Conservation (phyloP, 2,329 filamentous ascomycete species). For the Gyromitra esculenta region DNA sequence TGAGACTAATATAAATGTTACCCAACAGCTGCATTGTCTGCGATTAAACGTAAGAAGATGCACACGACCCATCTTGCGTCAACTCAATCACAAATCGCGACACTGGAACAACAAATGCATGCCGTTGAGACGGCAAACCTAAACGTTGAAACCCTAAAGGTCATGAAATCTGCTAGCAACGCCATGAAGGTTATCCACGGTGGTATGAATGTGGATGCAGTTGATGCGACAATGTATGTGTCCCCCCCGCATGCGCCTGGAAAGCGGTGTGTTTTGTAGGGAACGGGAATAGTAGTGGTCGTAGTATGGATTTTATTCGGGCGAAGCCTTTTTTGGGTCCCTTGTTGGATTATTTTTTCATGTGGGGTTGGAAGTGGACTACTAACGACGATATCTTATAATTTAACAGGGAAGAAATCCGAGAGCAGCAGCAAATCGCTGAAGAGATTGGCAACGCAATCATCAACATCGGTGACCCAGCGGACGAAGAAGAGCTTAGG, state of each 20-base stretch:
- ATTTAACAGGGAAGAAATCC: conserved; percentile 78
- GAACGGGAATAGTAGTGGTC: not conserved
- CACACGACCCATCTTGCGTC: conserved; percentile 92
- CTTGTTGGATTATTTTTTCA: not conserved
- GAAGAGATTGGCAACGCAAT: conserved; percentile 92
- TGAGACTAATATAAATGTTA: conserved; percentile 35
- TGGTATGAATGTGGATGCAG: conserved; percentile 89
- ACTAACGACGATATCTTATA: conserved; percentile 58
- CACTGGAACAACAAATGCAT: conserved; percentile 94
- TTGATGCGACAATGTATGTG: conserved; percentile 61
- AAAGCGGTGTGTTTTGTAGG: not conserved
- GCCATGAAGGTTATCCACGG: conserved; percentile 95
- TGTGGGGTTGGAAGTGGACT: not conserved
- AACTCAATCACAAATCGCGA: conserved; percentile 86
- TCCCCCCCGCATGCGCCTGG: not conserved
- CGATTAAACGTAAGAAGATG: conserved; percentile 91
- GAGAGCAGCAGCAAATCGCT: conserved; percentile 91
- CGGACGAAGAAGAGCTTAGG: conserved; percentile 88
- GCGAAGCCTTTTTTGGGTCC: not conserved
- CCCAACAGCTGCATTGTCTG: conserved; percentile 62
- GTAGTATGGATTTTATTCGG: not conserved
- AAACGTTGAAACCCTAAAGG: conserved; percentile 93
- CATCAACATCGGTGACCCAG: conserved; percentile 72
- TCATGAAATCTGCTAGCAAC: conserved; percentile 88
- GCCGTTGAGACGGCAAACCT: conserved; percentile 98